Evolutionary conservation across 2,329 filamentous ascomycete genomes (phyloP).

Genomic region (Calonectria pseudoreteaudii): DNA sequence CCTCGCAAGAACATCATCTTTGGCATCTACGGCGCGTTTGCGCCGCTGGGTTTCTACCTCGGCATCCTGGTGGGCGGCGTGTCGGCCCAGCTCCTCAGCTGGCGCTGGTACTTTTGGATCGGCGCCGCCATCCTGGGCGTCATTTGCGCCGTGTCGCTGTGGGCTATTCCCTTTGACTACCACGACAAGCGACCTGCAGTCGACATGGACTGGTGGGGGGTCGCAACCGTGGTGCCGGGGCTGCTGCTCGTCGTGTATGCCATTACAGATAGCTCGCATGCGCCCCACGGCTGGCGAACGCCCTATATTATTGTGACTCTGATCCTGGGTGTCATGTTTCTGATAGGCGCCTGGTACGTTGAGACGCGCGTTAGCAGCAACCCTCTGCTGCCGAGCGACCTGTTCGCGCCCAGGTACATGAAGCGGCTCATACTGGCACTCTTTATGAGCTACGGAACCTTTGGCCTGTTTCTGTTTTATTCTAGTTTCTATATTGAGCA

Average conservation of each 20-base stretch:
- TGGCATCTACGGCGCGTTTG: constrained; percentile 68
- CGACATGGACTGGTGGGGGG: constrained; percentile 72
- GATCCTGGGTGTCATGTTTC: constrained; percentile 64
- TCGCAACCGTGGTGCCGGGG: constrained; percentile 64
- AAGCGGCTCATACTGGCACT: constrained; percentile 66
- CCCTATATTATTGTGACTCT: constrained; percentile 74
- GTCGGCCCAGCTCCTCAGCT: constrained; percentile 68
- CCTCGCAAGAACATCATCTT: constrained; percentile 78
- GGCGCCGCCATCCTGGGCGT: constrained; percentile 61
- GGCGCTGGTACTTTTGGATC: constrained; percentile 80
- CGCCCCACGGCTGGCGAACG: constrained; percentile 70
- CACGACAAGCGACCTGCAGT: constrained; percentile 35
- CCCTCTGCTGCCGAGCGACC: constrained; percentile 71
- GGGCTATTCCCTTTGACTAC: constrained; percentile 52
- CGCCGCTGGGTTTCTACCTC: constrained; percentile 68
- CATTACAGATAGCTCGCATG: constrained; percentile 74
- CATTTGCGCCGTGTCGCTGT: constrained; percentile 58
- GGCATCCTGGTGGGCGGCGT: constrained; percentile 77
- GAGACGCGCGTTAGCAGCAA: constrained; percentile 71
- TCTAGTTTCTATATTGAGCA: constrained; percentile 71
- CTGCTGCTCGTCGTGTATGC: constrained; percentile 75
- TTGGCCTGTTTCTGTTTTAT: constrained; percentile 73
- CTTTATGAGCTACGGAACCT: constrained; percentile 63
- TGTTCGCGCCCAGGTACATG: constrained; percentile 71
- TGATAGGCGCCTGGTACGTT: constrained; percentile 68